Percentiles rank a stretch among this genome's conserved stretches.
These are phyloP conservation scores for Penicillium egyptiacum DNA, from an alignment of 495 filamentous ascomycete genomes.

Conservation along the genomic window DNA sequence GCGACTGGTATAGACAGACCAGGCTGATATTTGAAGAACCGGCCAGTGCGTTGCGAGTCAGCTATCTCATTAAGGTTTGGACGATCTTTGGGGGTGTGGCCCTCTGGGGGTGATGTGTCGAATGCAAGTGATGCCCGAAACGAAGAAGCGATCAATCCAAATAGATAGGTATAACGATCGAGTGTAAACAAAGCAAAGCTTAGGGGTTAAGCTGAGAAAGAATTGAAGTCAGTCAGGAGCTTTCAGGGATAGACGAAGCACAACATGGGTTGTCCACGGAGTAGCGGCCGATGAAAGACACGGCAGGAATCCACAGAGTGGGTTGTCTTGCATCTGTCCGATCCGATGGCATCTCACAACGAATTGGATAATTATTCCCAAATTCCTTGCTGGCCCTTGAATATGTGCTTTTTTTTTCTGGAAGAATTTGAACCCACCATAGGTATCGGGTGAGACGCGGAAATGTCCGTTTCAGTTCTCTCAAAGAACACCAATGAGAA, in stretches of 20 bases:
- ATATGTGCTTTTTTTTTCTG: background rate
- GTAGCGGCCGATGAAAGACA: constrained; percentile 31
- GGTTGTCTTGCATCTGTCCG: constrained; percentile 14
- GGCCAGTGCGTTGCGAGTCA: constrained; percentile 3
- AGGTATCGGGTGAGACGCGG: background rate
- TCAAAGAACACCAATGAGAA: constrained; percentile 5
- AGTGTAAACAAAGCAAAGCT: constrained; percentile 1
- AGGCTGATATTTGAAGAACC: background rate
- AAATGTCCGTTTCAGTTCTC: constrained; percentile 8
- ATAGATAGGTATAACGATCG: constrained; percentile 10
- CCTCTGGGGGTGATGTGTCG: constrained; percentile 26
- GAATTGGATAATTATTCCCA: constrained; percentile 6
- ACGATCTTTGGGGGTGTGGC: background rate
- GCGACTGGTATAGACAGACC: constrained; percentile 3
- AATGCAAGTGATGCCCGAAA: constrained; percentile 16
- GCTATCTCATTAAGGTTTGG: constrained; percentile 19
- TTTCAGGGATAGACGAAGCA: constrained; percentile 6
- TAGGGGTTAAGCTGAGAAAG: constrained; percentile 5
- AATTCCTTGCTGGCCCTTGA: constrained; percentile 10
- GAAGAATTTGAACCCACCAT: background rate
- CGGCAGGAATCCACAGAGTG: constrained; percentile 31
- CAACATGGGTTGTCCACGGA: constrained; percentile 14
- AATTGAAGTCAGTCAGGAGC: constrained; percentile 19
- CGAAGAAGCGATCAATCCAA: constrained; percentile 23
- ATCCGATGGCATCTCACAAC: constrained; percentile 21